Percentiles rank a stretch among this genome's conserved stretches.
These are phyloP conservation scores for Tephrocybe rancida DNA, from an alignment of 768 basidiomycete species.

Conservation along the genomic window DNA sequence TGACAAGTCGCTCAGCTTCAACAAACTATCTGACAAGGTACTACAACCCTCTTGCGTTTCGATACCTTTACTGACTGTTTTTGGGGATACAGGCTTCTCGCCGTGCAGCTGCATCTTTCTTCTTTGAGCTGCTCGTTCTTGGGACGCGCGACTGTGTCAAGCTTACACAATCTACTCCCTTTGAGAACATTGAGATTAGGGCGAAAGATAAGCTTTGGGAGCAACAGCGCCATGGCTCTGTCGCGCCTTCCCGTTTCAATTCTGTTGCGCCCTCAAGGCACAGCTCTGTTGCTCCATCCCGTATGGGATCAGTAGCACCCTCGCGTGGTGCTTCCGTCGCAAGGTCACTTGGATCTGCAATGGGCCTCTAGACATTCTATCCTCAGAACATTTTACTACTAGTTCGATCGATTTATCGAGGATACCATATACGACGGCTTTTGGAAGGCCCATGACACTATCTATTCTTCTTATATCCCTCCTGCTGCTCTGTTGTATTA, in stretches of 20 bases:
- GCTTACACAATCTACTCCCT: conserved; percentile 71
- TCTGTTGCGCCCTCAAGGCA: conserved; percentile 25
- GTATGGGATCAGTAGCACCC: conserved; percentile 20
- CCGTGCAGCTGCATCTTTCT: conserved; percentile 93
- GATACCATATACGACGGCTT: conserved; percentile 13
- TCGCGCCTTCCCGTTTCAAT: conserved; percentile 27
- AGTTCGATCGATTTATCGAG: conserved; percentile 15
- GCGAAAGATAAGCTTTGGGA: conserved; percentile 89
- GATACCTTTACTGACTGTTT: conserved; percentile 8
- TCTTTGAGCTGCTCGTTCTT: conserved; percentile 95
- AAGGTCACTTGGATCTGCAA: conserved; percentile 47
- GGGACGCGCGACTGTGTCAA: conserved; percentile 91
- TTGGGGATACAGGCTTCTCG: conserved; percentile 67
- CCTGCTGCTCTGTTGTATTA: conserved; percentile 9
- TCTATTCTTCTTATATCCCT: conserved; percentile 3
- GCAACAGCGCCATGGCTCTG: conserved; percentile 44
- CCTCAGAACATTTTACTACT: not conserved
- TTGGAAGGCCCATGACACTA: conserved; percentile 1
- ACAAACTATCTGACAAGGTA: conserved; percentile 78
- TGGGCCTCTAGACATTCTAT: conserved; percentile 32
- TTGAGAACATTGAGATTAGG: conserved; percentile 83
- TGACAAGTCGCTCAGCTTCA: conserved; percentile 77
- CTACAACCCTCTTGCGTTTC: conserved; percentile 7
- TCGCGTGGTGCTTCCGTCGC: conserved; percentile 38
- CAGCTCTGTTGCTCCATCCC: conserved; percentile 22